Base-by-base conservation (phyloP, 2,329 filamentous ascomycete species). In the Aspergillus neoniger region DNA sequence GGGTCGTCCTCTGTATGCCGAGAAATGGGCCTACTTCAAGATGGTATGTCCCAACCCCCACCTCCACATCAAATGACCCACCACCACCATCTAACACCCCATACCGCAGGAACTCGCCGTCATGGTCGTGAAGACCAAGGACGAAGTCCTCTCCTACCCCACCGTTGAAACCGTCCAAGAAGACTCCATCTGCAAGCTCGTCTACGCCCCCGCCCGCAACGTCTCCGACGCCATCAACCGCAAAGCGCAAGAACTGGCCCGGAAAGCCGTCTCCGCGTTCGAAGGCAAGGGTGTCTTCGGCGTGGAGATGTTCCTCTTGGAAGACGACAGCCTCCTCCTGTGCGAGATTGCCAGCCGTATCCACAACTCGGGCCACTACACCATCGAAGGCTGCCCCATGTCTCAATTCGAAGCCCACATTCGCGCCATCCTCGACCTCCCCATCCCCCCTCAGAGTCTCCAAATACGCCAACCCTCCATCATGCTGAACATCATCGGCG, bases 321-420 rank as follows among this genome's bases (percentile, higher is more conserved):
- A 87, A 52, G 87, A 95, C 69, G 86, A 87, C 79, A 80, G 75
- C 60, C 82, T 96, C 1, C 79, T 96, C 60, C 84, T 97, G 68
- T 96, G 96, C 76, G 92, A 96, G 77, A 89, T 96, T 64, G 91
- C 91, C 0, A 91, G 91, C 12, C 84, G 91, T 41, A 85, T 86
- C 54, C 93, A 97, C 79, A 97, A 97, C 80, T 96, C 91, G 0
- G 95, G 95, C 0, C 95, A 98, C 77, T 94, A 93, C 78, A 96
- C 91, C 2, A 98, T 98, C 65, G 94, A 99, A 79, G 91, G 91
- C 4, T 91, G 95, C 52, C 88, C 88, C 0, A 86, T 94, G 62
- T 96, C 92, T 0, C 95, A 99, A 77, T 99, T 91, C 77, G 92
- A 95, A 74, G 90, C 92, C 2, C 93, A 99, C 73, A 85, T 98